phyloP scores from a whole-genome alignment of 352 stramenopile species.

The Globisporangium spiculum region DNA sequence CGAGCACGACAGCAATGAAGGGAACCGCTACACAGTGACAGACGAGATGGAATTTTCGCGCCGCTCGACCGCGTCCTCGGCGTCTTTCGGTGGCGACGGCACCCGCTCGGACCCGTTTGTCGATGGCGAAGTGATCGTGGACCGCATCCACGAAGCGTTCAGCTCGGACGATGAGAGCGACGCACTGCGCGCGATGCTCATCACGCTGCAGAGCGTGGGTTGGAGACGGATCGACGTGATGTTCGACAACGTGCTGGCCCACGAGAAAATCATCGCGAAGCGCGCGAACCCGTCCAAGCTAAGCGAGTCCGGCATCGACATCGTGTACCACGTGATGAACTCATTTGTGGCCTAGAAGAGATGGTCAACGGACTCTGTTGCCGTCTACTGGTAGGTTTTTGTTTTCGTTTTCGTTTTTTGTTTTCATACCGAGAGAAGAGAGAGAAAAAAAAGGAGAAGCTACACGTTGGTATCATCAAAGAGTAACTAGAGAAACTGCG shows the following conservation, averaged over 20 bases:
- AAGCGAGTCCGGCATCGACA: constrained; percentile 56
- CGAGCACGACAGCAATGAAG: background rate
- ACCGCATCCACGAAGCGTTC: constrained; percentile 66
- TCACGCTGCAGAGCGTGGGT: constrained; percentile 68
- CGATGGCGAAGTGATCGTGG: constrained; percentile 54
- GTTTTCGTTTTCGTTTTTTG: background rate
- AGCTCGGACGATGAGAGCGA: constrained; percentile 57
- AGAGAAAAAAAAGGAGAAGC: background rate
- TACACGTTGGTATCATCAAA: constrained; percentile 1
- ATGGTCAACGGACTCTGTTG: background rate
- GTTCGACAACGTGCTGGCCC: constrained; percentile 65
- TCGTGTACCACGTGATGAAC: constrained; percentile 77
- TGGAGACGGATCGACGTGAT: constrained; percentile 73
- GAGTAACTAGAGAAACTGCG: constrained; percentile 4
- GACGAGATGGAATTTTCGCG: constrained; percentile 16
- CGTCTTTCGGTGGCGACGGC: constrained; percentile 18
- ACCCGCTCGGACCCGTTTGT: constrained; percentile 48
- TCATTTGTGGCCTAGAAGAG: constrained; percentile 51
- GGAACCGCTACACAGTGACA: constrained; percentile 14
- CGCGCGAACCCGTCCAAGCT: constrained; percentile 55
- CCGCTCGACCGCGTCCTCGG: constrained; percentile 7
- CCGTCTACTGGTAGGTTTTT: background rate
- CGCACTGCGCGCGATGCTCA: constrained; percentile 67
- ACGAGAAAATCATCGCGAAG: constrained; percentile 84
- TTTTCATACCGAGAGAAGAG: background rate